Percentiles rank a stretch among this genome's conserved stretches.
phyloP scores from a whole-genome alignment of 352 stramenopile species.

The Discostella stelligera region DNA sequence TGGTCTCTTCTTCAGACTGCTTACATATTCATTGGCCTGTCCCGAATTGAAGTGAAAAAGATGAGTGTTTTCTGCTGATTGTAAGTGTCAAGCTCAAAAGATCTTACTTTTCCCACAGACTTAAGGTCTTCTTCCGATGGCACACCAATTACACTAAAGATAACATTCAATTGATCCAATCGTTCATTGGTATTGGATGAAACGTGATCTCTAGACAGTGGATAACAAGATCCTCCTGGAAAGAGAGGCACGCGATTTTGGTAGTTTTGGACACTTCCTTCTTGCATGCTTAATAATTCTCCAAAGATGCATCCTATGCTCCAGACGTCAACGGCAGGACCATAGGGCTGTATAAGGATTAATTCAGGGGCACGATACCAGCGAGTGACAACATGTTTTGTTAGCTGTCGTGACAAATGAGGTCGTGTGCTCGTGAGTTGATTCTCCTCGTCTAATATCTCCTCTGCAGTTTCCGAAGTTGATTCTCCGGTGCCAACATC shows the following conservation, averaged over 20 bases:
- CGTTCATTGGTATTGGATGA: conserved; percentile 59
- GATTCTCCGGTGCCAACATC: conserved; percentile 5
- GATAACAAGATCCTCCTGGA: conserved; percentile 89
- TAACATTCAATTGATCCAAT: conserved; percentile 84
- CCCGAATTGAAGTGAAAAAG: neutral
- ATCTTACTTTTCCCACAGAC: conserved; percentile 68
- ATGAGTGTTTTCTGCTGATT: neutral
- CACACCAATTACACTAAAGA: conserved; percentile 95
- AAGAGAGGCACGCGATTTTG: conserved; percentile 93
- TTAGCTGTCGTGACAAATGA: conserved; percentile 88
- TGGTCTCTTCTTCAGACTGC: conserved; percentile 62
- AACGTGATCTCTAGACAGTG: conserved; percentile 76
- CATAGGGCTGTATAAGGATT: conserved; percentile 90
- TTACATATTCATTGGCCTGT: conserved; percentile 74
- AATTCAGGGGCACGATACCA: conserved; percentile 96
- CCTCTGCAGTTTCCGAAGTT: conserved; percentile 13
- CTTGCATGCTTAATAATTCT: conserved; percentile 94
- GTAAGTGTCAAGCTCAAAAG: too few relatives aligned
- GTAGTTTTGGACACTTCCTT: conserved; percentile 91
- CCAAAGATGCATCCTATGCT: conserved; percentile 94
- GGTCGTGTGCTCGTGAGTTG: conserved; percentile 18
- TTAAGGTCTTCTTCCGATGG: conserved; percentile 86
- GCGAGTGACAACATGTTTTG: conserved; percentile 97
- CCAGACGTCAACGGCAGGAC: conserved; percentile 82
- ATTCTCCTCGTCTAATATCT: conserved; percentile 21